Conservation (phyloP, 768 basidiomycete genomes). For the Mycena sanguinolenta region DNA sequence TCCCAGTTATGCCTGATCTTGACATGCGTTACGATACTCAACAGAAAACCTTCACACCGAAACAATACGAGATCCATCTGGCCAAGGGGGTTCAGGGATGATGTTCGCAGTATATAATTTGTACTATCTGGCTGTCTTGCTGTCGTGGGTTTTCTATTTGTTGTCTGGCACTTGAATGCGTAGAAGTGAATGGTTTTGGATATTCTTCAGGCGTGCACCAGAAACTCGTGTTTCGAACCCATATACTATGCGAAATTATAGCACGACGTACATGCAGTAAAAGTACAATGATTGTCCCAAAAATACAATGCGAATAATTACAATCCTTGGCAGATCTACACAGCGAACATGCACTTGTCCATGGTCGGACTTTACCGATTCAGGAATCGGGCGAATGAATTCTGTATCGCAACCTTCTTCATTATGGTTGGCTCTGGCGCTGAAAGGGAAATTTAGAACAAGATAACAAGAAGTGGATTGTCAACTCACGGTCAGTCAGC, state of each 20-base stretch:
- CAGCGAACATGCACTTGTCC: neutral
- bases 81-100: constrained; percentile 44
- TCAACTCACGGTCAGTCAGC: constrained; percentile 83
- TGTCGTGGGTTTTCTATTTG: no score
- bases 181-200: no score
- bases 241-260: no score
- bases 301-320: constrained; percentile 33
- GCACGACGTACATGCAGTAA: neutral
- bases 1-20: neutral
- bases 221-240: no score
- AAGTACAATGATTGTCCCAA: constrained; percentile 27
- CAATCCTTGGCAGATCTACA: constrained; percentile 8
- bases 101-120: neutral
- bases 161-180: no score
- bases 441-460: constrained; percentile 46
- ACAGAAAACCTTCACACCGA: constrained; percentile 82
- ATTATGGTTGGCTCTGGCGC: constrained; percentile 89
- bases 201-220: no score
- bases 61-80: constrained; percentile 69
- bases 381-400: constrained; percentile 83
- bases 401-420: constrained; percentile 88
- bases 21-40: constrained; percentile 4
- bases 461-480: neutral
- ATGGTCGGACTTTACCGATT: constrained; percentile 53
- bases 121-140: neutral